Evolutionary conservation across 1,284 basidiomycete species (phyloP), one percentile per base, ranked within the genome.

Genomic region (Cryptococcus jaspeensis): DNA sequence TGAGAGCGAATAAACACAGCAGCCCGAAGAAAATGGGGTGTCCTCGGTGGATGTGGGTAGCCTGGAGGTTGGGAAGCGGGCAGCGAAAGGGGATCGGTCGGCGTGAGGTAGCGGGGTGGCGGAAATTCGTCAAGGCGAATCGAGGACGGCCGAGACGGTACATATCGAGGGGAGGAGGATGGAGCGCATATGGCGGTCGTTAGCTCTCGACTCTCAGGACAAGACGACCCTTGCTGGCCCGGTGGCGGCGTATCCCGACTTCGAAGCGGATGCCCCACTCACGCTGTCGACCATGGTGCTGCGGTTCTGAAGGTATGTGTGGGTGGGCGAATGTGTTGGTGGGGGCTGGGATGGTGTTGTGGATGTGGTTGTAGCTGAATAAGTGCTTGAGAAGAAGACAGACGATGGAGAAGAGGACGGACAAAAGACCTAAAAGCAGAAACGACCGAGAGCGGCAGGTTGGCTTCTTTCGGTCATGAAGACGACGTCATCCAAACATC

Each of bases 1-100:
- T 72, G 53, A 76, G 37, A 50, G 70, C 71, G 41, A 78, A 73
- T 56, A 78, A 45, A 52, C 62, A 50, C 38, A 77, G 53, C 40
- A 75, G 51, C 42, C 66, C 71, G 50, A 76, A 70, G 55, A 74
- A 36, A 58, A 75, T 67, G 7, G 75, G 71, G 66, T 76, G 74
- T 41, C 69, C 72, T 50, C 74, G 63, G 55, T 61, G 59, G 50
- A 74, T 60, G 60, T 67, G 63, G 47, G 64, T 28, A 35, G 66
- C 66, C 69, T 71, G 43, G 5, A 8, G 13, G 11, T 46, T 4
- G 28, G 28, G 28, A 32, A 12, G 6, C 44, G 23, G 44, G 3
- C 32, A 15, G 43, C 25, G 25, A 20, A n/a, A n/a, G 5, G 28
- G 28, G 28, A 32, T 32, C 28, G 43, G 22, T 7, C 23, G 25